phyloP scores from a whole-genome alignment of 2,329 filamentous ascomycete species.

The Ustulina deusta region DNA sequence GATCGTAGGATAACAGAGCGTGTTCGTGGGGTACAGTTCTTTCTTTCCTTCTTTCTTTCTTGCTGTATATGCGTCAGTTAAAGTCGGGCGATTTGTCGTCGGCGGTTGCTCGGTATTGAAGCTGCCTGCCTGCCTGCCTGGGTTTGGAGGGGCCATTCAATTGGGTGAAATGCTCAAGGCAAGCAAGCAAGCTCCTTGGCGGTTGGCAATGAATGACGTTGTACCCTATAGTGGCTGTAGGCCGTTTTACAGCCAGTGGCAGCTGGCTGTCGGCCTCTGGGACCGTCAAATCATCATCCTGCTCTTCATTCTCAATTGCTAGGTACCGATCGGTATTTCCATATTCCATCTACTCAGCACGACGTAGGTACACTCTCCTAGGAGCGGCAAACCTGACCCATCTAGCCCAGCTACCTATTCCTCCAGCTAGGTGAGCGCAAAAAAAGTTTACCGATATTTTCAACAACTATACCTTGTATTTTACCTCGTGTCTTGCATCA shows the following conservation, averaged over 20 bases:
- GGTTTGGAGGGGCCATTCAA: conserved; percentile 30
- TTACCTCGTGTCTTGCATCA: too few species aligned
- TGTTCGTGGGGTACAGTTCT: not conserved
- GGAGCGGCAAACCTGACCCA: too few species aligned
- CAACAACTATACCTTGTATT: too few species aligned
- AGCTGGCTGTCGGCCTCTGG: conserved; percentile 14
- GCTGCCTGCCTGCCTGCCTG: conserved; percentile 7
- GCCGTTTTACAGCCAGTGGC: not conserved
- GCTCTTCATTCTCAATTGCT: too few species aligned
- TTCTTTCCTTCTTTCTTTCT: too few species aligned
- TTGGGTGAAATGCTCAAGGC: not conserved
- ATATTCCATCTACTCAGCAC: too few species aligned
- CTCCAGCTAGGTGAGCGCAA: too few species aligned
- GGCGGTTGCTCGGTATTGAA: conserved; percentile 26
- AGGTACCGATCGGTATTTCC: too few species aligned
- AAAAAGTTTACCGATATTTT: too few species aligned
- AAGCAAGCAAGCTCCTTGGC: conserved; percentile 24
- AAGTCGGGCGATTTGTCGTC: conserved; percentile 23
- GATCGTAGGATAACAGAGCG: not conserved
- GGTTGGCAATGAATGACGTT: conserved; percentile 29
- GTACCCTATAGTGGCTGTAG: not conserved
- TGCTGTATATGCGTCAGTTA: not conserved
- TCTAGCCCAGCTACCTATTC: too few species aligned
- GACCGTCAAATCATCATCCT: too few species aligned
- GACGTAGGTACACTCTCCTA: too few species aligned